phyloP scores from a whole-genome alignment of 2,329 filamentous ascomycete species.

The Hymenoscyphus fructigenus region DNA sequence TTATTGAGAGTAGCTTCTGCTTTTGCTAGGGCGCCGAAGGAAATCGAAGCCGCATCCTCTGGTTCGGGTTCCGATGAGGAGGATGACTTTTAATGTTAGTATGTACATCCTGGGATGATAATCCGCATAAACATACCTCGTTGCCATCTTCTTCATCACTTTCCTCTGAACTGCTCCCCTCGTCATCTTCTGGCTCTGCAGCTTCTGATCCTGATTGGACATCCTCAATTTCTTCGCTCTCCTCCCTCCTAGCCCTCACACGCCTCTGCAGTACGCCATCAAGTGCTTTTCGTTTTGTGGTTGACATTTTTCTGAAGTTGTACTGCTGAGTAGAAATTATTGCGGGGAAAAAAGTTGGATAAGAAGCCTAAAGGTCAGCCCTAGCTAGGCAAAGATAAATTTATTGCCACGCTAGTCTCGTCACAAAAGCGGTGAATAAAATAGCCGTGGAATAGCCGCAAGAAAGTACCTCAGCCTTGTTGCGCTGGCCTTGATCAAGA shows the following conservation, averaged over 20 bases:
- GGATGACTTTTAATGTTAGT: constrained; percentile 6
- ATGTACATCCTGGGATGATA: not conserved
- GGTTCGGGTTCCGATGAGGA: constrained; percentile 20
- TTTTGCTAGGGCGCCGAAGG: constrained; percentile 87
- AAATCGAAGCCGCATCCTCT: constrained; percentile 57
- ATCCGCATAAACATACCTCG: constrained; percentile 13
- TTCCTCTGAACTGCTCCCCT: constrained; percentile 38
- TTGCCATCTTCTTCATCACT: constrained; percentile 32
- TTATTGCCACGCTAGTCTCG: constrained; percentile 1
- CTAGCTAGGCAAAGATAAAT: not conserved
- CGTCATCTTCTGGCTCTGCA: constrained; percentile 21
- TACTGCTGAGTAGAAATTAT: not conserved
- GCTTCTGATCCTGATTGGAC: constrained; percentile 29
- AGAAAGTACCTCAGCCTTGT: not conserved
- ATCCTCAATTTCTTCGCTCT: constrained; percentile 35
- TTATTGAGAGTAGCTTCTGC: constrained; percentile 68
- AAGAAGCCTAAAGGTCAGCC: constrained; percentile 2
- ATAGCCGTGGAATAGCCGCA: too few relatives aligned
- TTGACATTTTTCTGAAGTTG: constrained; percentile 26
- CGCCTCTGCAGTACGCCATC: constrained; percentile 31
- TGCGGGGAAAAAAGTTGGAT: constrained; percentile 6
- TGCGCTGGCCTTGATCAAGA: not conserved
- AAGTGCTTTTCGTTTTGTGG: constrained; percentile 33
- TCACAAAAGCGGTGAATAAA: not conserved
- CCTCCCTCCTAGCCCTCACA: constrained; percentile 33